phyloP scores from a whole-genome alignment of 2,329 filamentous ascomycete species.

The Colletotrichum falcatum region DNA sequence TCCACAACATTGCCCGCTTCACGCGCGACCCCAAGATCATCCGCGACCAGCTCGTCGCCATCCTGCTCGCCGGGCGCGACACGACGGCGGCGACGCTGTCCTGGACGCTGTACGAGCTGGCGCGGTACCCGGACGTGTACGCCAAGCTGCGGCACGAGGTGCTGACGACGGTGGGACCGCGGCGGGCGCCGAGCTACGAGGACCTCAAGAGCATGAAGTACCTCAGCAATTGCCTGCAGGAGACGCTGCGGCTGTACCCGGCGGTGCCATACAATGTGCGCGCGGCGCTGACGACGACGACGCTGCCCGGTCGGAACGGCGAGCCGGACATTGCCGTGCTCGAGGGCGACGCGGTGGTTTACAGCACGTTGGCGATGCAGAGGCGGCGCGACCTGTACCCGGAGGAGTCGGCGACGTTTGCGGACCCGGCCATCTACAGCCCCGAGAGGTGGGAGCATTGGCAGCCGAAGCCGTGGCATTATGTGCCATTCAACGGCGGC shows the following conservation, averaged over 20 bases:
- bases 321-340: conserved; percentile 57
- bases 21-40: conserved; percentile 73
- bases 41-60: conserved; percentile 80
- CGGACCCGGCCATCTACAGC: conserved; percentile 56
- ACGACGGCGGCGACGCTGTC: conserved; percentile 64
- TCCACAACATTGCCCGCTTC: conserved; percentile 79
- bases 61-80: conserved; percentile 72
- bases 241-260: conserved; percentile 82
- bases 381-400: conserved; percentile 62
- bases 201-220: conserved; percentile 75
- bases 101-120: conserved; percentile 60
- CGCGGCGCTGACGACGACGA: conserved; percentile 77
- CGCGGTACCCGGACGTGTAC: conserved; percentile 55
- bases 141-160: conserved; percentile 56
- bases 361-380: conserved; percentile 65
- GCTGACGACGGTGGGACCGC: conserved; percentile 62
- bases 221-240: conserved; percentile 78
- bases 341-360: conserved; percentile 60
- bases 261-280: conserved; percentile 85
- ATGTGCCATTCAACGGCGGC: conserved; percentile 54
- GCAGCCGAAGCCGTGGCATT: conserved; percentile 66
- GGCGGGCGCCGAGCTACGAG: conserved; percentile 44
- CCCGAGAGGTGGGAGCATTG: conserved; percentile 65
- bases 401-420: conserved; percentile 52
- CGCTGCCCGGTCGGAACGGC: conserved; percentile 65